Evolutionary conservation across 1,139 yeast genomes (phyloP).

Genomic region (Protomyces macrosporus): DNA sequence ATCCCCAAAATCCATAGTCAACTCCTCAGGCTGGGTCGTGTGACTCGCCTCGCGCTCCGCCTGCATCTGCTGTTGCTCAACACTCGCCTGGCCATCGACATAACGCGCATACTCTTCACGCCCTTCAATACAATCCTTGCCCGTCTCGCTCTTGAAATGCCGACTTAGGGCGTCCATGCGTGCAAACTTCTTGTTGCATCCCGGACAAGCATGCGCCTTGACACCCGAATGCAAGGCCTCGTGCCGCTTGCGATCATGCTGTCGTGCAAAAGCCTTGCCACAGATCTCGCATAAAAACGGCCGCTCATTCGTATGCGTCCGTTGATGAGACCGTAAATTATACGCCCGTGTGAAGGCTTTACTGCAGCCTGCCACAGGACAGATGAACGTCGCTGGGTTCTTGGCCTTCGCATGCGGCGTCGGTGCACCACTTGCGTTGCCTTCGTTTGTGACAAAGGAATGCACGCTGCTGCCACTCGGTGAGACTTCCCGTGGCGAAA

Average conservation of each 20-base stretch:
- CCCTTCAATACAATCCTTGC: slow-evolving; percentile 62
- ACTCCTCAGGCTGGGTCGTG: background rate
- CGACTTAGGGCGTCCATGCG: slow-evolving; percentile 92
- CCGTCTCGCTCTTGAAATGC: slow-evolving; percentile 92
- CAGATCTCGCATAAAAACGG: slow-evolving; percentile 84
- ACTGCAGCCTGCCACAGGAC: slow-evolving; percentile 62
- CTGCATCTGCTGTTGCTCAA: background rate
- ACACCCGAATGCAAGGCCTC: slow-evolving; percentile 91
- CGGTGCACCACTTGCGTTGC: background rate
- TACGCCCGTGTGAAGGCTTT: slow-evolving; percentile 87
- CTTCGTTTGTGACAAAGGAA: background rate
- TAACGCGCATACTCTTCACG: slow-evolving; percentile 21
- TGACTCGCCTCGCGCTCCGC: background rate
- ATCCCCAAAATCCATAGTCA: background rate
- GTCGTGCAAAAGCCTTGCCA: slow-evolving; percentile 92
- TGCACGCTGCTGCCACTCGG: slow-evolving; percentile 3
- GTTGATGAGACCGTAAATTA: slow-evolving; percentile 79
- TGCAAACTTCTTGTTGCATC: slow-evolving; percentile 90
- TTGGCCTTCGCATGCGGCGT: slow-evolving; percentile 52
- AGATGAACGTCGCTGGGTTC: slow-evolving; percentile 73
- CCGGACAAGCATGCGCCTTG: slow-evolving; percentile 89
- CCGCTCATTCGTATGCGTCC: slow-evolving; percentile 91
- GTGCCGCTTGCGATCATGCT: slow-evolving; percentile 89
- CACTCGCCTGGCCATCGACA: background rate
- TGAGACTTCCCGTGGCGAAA: background rate